phyloP scores from a whole-genome alignment of 768 basidiomycete species.

The Kwoniella botswanensis region DNA sequence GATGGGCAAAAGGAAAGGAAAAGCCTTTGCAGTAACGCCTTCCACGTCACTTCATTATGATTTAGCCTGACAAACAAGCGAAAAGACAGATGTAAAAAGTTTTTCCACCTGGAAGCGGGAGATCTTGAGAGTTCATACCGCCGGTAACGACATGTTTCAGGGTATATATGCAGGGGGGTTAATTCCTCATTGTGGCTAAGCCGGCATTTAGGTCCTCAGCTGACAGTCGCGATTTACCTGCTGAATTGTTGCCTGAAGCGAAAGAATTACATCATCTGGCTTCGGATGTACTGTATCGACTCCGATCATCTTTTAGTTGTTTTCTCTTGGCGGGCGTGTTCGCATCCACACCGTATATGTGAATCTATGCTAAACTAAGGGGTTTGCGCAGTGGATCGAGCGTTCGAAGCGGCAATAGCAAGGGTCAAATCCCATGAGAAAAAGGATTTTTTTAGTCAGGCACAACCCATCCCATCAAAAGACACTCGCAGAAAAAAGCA shows the following conservation, averaged over 20 bases:
- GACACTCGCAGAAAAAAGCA: neutral
- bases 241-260: no score
- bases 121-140: neutral
- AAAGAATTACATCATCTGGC: no score
- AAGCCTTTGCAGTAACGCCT: neutral
- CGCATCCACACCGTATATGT: neutral
- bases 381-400: neutral
- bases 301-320: no score
- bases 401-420: neutral
- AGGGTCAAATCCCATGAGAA: neutral
- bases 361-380: neutral
- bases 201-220: neutral
- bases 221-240: neutral
- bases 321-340: neutral
- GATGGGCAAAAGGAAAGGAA: no score
- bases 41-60: slow-evolving; percentile 6
- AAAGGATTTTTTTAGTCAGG: neutral
- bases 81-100: neutral
- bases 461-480: neutral
- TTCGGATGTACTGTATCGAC: no score
- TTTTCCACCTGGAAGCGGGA: neutral
- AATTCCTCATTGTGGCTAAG: neutral
- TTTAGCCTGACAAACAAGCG: neutral
- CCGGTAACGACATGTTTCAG: slow-evolving; percentile 4
- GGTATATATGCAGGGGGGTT: neutral